A percentile compares a stretch with the other conserved stretches of the same genome.
Evolutionary conservation across 257 asterid genomes (phyloP).

Genomic region (Ilex asprella): DNA sequence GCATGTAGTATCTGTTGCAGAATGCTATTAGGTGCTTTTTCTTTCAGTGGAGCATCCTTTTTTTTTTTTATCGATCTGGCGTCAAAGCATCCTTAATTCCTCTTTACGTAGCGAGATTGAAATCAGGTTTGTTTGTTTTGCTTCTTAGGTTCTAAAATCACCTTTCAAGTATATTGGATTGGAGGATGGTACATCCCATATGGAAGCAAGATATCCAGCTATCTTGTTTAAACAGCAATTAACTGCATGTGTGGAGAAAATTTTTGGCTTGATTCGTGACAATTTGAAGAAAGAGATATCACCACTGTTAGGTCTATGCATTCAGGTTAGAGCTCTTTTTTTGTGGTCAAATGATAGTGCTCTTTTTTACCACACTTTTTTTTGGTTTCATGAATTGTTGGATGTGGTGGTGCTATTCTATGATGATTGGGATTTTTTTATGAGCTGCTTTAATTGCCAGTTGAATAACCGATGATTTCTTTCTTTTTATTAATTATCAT

Average conservation of each 20-base stretch:
- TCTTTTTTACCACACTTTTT: slow-evolving; percentile 1
- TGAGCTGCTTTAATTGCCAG: too few relatives aligned
- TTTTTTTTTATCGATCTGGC: too few relatives aligned
- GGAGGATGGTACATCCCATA: slow-evolving; percentile 77
- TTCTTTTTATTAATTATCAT: too few relatives aligned
- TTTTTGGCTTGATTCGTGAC: slow-evolving; percentile 91
- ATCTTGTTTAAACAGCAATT: slow-evolving; percentile 82
- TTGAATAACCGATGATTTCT: too few relatives aligned
- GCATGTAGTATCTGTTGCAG: too few relatives aligned
- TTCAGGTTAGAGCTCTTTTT: slow-evolving; percentile 57
- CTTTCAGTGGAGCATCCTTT: not conserved
- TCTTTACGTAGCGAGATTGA: not conserved
- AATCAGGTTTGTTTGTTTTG: slow-evolving; percentile 5
- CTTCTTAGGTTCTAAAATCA: slow-evolving; percentile 54
- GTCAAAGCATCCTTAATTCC: slow-evolving; percentile 7
- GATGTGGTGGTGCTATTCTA: not conserved
- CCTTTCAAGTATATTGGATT: slow-evolving; percentile 61
- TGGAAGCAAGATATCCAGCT: slow-evolving; percentile 96
- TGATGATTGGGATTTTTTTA: too few relatives aligned
- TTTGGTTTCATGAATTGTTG: not conserved
- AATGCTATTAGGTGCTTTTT: not conserved
- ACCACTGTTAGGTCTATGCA: slow-evolving; percentile 79
- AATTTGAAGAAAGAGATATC: slow-evolving; percentile 97
- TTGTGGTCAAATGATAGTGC: slow-evolving; percentile 6
- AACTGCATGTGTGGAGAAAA: slow-evolving; percentile 95